Base-by-base conservation (phyloP, 495 filamentous ascomycete species). In the Xylaria bambusicola region DNA sequence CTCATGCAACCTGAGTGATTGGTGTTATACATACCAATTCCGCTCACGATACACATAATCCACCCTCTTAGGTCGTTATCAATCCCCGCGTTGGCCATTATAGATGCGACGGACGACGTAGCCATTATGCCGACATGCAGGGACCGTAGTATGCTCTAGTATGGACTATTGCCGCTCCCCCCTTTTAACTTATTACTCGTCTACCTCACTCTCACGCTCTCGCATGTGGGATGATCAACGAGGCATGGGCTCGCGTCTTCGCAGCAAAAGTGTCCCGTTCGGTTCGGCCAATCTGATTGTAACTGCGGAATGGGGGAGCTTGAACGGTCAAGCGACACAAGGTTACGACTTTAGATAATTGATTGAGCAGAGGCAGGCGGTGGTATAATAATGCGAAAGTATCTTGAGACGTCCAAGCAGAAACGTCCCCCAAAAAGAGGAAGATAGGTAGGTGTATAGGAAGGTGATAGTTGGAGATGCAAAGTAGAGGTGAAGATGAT, bases 41-140 rank as follows among this genome's bases (percentile, higher is more conserved):
- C 94, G 68, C 92, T 96, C 64, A 92, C 82, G 45, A 80, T 81
- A 65, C 87, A 88, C 88, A 98, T 88, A 46, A 97, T 87, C 94
- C 94, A 98, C 58, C 95, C 94, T 63, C 91, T 84, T 23, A 87
- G 85, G 75, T 98, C 93, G 72, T 95, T 95, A 68, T 84, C 82
- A 77, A 87, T 76, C 35, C 66, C 73, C 24, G 55, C 56, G 46
- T 55, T 58, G 52, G 64, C 70, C 75, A 79, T 79, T 61, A 53
- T 64, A 52, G 63, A 50, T 62, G 24, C 44, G 33, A 60, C 50
- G 40, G 21, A 27, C 35, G 20, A 17, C 12, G 38, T 18, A 12
- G 44, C 40, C 29, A 63, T 44, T 17, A 48, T 62, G 54, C 52
- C 48, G 44, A 56, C 56, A 58, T 49, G 48, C 5, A 41, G 38